Evolutionary conservation across 805 yeast species (phyloP), one percentile per base, ranked within the genome.

Genomic region (Candida railenensis): DNA sequence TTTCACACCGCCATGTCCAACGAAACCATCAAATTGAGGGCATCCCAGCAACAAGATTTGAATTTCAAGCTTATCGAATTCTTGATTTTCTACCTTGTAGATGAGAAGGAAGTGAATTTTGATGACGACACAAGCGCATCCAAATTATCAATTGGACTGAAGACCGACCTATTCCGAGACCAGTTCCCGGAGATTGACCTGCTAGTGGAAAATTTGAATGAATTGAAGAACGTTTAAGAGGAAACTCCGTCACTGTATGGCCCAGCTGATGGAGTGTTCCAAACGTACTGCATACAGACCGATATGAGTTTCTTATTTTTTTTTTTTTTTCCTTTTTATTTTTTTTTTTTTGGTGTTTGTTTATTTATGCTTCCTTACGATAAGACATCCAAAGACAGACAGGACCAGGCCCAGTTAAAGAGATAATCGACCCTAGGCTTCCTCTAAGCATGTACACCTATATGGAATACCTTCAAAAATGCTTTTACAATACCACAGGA

Each of bases 381-480:
- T n/a, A n/a, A n/a, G n/a, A n/a, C n/a, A n/a, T n/a, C n/a, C n/a
- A n/a, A n/a, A n/a, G n/a, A n/a, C n/a, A n/a, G n/a, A n/a, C n/a
- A n/a, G n/a, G n/a, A n/a, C n/a, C n/a, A n/a, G n/a, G n/a, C n/a
- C n/a, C n/a, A n/a, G n/a, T n/a, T n/a, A n/a, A n/a, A n/a, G n/a
- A n/a, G n/a, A n/a, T n/a, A n/a, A n/a, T n/a, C n/a, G n/a, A n/a
- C n/a, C n/a, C n/a, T n/a, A n/a, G n/a, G n/a, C n/a, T n/a, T n/a
- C n/a, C n/a, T 5, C 30, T 25, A 25, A 25, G 30, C 30, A 89
- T 89, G 97, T 71, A 83, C 50, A 77, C 81, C 37, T 91, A 87
- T 68, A 89, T 92, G 96, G 96, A 92, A 55, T 86, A 85, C 63
- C 78, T 92, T 28, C 84, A 85, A 54, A 74, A 78, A 64, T 79